phyloP scores from a whole-genome alignment of 2,329 filamentous ascomycete species.

The Phialocephala sp. region DNA sequence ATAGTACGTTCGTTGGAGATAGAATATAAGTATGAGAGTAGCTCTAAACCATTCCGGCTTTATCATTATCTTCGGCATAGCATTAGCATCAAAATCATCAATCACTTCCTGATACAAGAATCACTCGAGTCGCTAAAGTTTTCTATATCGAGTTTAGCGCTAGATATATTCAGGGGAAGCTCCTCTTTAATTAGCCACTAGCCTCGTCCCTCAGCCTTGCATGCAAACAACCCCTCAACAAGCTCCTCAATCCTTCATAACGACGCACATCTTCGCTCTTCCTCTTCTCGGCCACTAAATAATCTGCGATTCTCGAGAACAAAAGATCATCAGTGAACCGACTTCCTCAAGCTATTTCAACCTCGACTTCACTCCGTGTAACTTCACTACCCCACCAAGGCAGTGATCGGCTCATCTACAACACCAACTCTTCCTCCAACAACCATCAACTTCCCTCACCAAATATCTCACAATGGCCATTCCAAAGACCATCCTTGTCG shows the following conservation, averaged over 20 bases:
- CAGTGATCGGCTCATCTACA: background rate
- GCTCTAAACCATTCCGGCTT: background rate
- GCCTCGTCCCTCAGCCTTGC: slow-evolving; percentile 8
- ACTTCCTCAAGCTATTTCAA: background rate
- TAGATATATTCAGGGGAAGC: slow-evolving; percentile 1
- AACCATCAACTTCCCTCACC: background rate
- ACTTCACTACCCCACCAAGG: background rate
- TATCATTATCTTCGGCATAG: background rate
- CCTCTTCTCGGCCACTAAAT: background rate
- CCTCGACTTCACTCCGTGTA: background rate
- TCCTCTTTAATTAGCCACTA: background rate
- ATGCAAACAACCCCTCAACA: slow-evolving; percentile 1
- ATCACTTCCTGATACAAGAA: background rate
- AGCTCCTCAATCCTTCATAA: background rate
- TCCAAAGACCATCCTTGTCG: slow-evolving; percentile 43
- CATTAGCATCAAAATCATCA: background rate
- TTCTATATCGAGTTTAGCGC: slow-evolving; percentile 4
- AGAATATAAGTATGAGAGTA: background rate
- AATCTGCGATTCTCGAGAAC: background rate
- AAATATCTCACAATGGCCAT: slow-evolving; percentile 36
- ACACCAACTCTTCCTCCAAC: background rate
- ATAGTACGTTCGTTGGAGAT: background rate
- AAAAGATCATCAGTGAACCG: background rate
- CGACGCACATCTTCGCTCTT: background rate
- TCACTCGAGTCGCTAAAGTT: background rate